These are phyloP conservation scores for Aureobasidium sp. DNA, from an alignment of 2,329 filamentous ascomycete species.

Conservation along the genomic window DNA sequence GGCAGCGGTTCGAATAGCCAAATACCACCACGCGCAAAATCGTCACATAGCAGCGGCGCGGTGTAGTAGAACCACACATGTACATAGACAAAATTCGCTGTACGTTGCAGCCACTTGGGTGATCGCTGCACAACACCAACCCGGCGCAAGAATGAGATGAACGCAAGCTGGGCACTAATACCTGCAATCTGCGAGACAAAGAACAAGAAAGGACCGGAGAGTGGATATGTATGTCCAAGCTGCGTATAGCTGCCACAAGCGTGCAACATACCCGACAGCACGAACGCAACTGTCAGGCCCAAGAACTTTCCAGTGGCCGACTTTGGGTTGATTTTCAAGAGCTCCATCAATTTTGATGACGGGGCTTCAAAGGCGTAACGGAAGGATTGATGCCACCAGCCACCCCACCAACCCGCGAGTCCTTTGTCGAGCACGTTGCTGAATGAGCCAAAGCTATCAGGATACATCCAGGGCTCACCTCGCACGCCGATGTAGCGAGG, in stretches of 20 bases:
- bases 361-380: conserved; percentile 64
- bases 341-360: conserved; percentile 39
- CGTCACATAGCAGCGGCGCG: conserved; percentile 60
- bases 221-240: conserved; percentile 52
- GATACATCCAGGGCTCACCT: conserved; percentile 55
- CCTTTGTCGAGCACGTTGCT: conserved; percentile 58
- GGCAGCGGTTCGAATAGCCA: conserved; percentile 83
- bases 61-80: conserved; percentile 63
- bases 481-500: conserved; percentile 54
- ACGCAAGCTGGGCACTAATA: conserved; percentile 51
- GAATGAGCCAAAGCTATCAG: conserved; percentile 50
- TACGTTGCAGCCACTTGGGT: conserved; percentile 43
- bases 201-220: conserved; percentile 53
- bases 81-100: conserved; percentile 56
- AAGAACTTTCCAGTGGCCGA: conserved; percentile 33
- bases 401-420: conserved; percentile 73
- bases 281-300: conserved; percentile 52
- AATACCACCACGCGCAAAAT: conserved; percentile 65
- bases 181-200: conserved; percentile 66
- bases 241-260: conserved; percentile 61
- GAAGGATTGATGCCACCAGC: conserved; percentile 89
- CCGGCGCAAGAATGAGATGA: conserved; percentile 31
- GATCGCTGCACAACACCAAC: conserved; percentile 30
- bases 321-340: conserved; percentile 26
- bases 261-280: conserved; percentile 63